Percentiles rank a stretch among this genome's conserved stretches.
These are phyloP conservation scores for Yamadazyma scolyti DNA, from an alignment of 805 yeast genomes.

Conservation along the genomic window DNA sequence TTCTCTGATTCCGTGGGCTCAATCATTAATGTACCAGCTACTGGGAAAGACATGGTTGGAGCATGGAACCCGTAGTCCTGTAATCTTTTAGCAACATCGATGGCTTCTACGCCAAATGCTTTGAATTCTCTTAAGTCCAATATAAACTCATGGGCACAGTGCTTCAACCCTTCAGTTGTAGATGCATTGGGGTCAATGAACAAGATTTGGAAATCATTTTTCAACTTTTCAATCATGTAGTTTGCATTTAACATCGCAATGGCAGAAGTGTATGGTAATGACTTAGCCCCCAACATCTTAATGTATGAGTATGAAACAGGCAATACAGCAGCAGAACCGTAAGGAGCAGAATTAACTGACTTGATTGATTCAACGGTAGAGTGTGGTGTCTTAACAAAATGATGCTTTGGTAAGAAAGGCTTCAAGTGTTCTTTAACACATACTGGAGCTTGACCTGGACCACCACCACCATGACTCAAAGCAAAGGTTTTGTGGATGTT, in stretches of 20 bases:
- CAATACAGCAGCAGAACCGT: constrained; percentile 89
- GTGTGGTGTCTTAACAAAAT: constrained; percentile 51
- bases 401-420: constrained; percentile 81
- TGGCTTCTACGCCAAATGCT: constrained; percentile 80
- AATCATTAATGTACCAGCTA: constrained; percentile 94
- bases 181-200: constrained; percentile 52
- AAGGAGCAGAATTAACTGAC: constrained; percentile 90
- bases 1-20: constrained; percentile 98
- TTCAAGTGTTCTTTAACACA: constrained; percentile 82
- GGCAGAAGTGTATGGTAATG: constrained; percentile 81
- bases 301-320: constrained; percentile 95
- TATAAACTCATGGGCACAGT: constrained; percentile 96
- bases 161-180: constrained; percentile 47
- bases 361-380: constrained; percentile 51
- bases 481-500: constrained; percentile 97
- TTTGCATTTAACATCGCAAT: constrained; percentile 94
- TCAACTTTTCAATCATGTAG: constrained; percentile 83
- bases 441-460: constrained; percentile 98
- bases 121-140: constrained; percentile 86
- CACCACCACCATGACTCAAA: constrained; percentile 99
- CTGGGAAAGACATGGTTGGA: constrained; percentile 98
- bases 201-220: constrained; percentile 68
- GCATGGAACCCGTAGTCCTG: constrained; percentile 99
- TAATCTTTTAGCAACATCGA: constrained; percentile 92
- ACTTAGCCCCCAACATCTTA: constrained; percentile 85